These are phyloP conservation scores for Hygrocybe punicea DNA, from an alignment of 768 basidiomycete species.

Conservation along the genomic window DNA sequence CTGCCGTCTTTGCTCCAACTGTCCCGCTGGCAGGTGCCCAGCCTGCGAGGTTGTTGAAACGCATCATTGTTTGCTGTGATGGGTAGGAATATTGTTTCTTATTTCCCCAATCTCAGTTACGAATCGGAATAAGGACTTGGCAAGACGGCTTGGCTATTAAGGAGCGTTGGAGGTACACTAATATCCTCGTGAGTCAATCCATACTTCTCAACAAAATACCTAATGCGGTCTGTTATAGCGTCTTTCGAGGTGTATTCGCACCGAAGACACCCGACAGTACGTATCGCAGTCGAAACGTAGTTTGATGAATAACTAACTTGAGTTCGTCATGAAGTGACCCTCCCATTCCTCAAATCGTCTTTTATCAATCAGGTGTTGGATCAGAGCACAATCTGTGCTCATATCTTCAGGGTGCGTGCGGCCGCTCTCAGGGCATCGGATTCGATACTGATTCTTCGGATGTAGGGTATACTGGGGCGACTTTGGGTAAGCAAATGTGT, in stretches of 20 bases:
- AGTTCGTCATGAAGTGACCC: conserved; percentile 28
- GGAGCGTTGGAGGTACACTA: conserved; percentile 50
- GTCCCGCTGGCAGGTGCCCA: neutral
- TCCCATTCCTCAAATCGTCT: conserved; percentile 59
- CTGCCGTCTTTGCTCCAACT: neutral
- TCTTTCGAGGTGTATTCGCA: conserved; percentile 50
- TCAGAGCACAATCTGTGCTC: conserved; percentile 57
- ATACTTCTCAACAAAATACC: neutral
- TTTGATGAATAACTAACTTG: neutral
- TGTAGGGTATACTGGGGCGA: conserved; percentile 60
- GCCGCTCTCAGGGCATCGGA: neutral
- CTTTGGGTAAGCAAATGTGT: conserved; percentile 46
- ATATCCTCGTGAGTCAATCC: conserved; percentile 45
- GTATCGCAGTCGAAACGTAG: neutral
- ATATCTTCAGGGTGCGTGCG: conserved; percentile 53
- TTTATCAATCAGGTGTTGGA: conserved; percentile 61
- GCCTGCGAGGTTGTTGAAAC: conserved; percentile 34
- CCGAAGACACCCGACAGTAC: conserved; percentile 38
- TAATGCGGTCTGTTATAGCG: conserved; percentile 35
- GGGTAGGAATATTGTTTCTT: conserved; percentile 46
- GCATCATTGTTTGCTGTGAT: conserved; percentile 72
- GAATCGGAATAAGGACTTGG: conserved; percentile 53
- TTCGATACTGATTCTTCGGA: neutral
- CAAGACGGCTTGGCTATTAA: conserved; percentile 55
- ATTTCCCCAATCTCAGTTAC: neutral